Evolutionary conservation across 2,329 filamentous ascomycete species (phyloP).

Genomic region (Diplodia sapinea): DNA sequence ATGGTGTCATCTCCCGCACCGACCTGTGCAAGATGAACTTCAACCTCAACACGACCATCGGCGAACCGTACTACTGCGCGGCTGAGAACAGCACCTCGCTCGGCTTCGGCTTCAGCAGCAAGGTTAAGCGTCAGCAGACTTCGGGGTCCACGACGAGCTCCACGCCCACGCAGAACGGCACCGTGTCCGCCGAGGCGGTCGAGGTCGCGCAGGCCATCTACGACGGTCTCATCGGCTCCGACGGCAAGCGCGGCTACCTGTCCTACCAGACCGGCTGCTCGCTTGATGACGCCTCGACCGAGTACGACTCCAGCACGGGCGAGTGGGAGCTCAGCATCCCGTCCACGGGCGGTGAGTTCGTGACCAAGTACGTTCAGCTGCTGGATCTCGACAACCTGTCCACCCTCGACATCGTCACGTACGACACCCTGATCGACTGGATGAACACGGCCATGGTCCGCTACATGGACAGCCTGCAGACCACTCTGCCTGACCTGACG

Average conservation of each 20-base stretch:
- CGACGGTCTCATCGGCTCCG: slow-evolving; percentile 49
- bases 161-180: slow-evolving; percentile 43
- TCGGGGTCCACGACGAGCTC: slow-evolving; percentile 19
- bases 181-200: slow-evolving; percentile 41
- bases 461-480: slow-evolving; percentile 61
- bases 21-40: slow-evolving; percentile 57
- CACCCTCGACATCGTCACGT: slow-evolving; percentile 51
- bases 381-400: slow-evolving; percentile 35
- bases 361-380: slow-evolving; percentile 51
- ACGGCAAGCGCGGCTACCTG: slow-evolving; percentile 51
- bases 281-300: slow-evolving; percentile 45
- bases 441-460: slow-evolving; percentile 55
- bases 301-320: slow-evolving; percentile 44
- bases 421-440: slow-evolving; percentile 63
- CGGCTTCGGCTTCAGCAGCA: slow-evolving; percentile 33
- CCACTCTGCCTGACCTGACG: slow-evolving; percentile 60
- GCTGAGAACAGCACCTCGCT: slow-evolving; percentile 36
- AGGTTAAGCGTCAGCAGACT: slow-evolving; percentile 22
- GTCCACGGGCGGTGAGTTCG: slow-evolving; percentile 49
- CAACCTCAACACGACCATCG: slow-evolving; percentile 55
- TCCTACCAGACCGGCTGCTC: slow-evolving; percentile 44
- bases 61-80: slow-evolving; percentile 54
- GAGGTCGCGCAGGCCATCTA: slow-evolving; percentile 38
- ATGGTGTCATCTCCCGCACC: slow-evolving; percentile 60
- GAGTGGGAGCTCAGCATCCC: slow-evolving; percentile 44